Conservation (phyloP, 352 stramenopile genomes). For the Thalassiosira delicatula region DNA sequence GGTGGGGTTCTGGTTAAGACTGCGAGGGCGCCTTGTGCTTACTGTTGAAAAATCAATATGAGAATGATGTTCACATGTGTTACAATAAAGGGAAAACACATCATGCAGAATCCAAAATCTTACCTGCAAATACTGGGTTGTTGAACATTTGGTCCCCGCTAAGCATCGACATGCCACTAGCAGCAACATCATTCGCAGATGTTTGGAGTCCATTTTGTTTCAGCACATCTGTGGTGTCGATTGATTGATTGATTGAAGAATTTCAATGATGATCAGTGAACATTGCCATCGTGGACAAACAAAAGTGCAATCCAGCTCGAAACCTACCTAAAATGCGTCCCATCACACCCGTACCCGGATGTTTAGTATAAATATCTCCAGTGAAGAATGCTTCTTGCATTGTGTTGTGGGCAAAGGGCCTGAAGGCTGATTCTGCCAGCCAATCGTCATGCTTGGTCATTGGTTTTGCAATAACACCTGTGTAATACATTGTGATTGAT, state of each 20-base stretch:
- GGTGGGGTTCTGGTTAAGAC: conserved; percentile 17
- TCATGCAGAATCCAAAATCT: no score
- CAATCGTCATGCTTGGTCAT: conserved; percentile 48
- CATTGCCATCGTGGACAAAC: no score
- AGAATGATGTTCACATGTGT: no score
- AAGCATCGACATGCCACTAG: background rate
- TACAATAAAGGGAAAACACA: no score
- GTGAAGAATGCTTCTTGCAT: conserved; percentile 21
- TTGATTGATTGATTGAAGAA: background rate
- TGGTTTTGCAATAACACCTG: conserved; percentile 59
- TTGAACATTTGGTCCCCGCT: conserved; percentile 5
- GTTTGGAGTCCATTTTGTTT: conserved; percentile 22
- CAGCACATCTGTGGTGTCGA: conserved; percentile 22
- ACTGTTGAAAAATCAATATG: no score
- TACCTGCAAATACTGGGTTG: conserved; percentile 11
- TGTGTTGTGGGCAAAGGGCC: conserved; percentile 67
- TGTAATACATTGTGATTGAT: no score
- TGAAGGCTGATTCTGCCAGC: conserved; percentile 30
- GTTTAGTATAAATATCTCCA: background rate
- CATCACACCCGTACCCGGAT: background rate
- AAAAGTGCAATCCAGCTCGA: no score
- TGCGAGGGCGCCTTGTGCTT: background rate
- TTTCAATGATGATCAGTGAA: no score
- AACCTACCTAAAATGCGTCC: background rate
- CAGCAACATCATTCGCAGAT: conserved; percentile 20